Base-by-base conservation (phyloP, 352 stramenopile genomes). In the Phytophthora idaei region DNA sequence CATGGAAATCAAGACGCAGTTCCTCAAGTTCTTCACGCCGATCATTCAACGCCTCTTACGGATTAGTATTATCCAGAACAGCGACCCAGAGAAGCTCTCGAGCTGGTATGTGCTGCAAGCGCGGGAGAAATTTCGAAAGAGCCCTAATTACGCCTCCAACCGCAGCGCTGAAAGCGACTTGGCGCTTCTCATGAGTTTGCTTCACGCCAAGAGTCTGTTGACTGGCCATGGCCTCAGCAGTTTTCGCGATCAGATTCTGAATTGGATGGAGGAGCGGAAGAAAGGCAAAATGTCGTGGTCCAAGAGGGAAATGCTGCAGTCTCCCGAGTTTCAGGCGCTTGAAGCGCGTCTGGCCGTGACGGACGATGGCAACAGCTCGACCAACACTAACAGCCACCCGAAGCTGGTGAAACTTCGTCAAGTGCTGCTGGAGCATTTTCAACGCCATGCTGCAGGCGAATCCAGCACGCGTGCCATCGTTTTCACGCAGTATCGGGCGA, bases 401-500 rank as follows among this genome's bases (percentile, higher is more conserved):
- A 96, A 96, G 62, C 61, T 94, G 1, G 70, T 93, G 11, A 99
- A 99, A 76, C 87, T 99, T 49, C 90, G 88, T 14, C 75, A 97
- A 44, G 84, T 96, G 17, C 69, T 97, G 9, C 71, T 92, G n/a
- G 88, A 97, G 39, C 87, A 97, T 48, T 95, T 97, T 56, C 67
- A 89, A 34, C 81, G 88, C 12, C 86, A 97, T 69, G 59, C 77
- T 3, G 65, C 64, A 5, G 85, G 76, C 0, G 66, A 77, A 28
- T 93, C 83, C 36, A 97, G 84, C 37, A 99, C 97, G 5, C 80
- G 97, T 10, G 97, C 90, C 4, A 99, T 99, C 60, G 95, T 99
- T 4, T 99, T 99, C 73, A 98, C 96, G 6, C 94, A 99, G 64
- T 98, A 95, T 70, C 87, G 98, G 61, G 90, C 92, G 42, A 98